Evolutionary conservation across 2,329 filamentous ascomycete species (phyloP), one percentile per base, ranked within the genome.

Genomic region (Endoconidiophora polonica): DNA sequence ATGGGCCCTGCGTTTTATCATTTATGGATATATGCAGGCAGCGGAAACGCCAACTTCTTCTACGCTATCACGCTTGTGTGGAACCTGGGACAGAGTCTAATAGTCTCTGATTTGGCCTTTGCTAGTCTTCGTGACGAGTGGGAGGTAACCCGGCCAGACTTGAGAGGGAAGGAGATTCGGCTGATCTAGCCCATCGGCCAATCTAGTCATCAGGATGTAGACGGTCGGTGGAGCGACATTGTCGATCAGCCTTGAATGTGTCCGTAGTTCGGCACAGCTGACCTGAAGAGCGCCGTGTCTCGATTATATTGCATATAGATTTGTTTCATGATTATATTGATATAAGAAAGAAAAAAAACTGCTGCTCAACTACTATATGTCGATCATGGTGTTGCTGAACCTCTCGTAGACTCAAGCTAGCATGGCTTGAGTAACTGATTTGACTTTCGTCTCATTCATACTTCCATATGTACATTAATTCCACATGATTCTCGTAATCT

Each of bases 51-150:
- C 53, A 98, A 98, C 63, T 98, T 98, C 68, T 98, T 98, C 68
- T 98, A 98, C 62, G 91, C 91, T 56, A 96, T 98, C 59, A 98
- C 91, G 0, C 68, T 98, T n/a, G 91, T 98, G 0, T 98, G 91
- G 91, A 94, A 86, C 61, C 64, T 98, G 22, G 91, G 86, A 0
- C 73, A 94, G 57, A 88, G 87, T 37, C 72, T 98, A 55, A 68
- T 98, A 26, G 76, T 96, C 5, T 86, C 85, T 9, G 91, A 98
- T 62, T 72, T 86, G 48, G 71, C 94, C 2, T 96, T 93, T 66
- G 87, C 91, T 0, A 79, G 88, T 4, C 68, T 98, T 54, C 71
- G 91, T 53, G 91, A 98, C 59, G 91, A 98, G 64, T 87, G 87
- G 81, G 91, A 98, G 63, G 76, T 86, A 4, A 86, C 95, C 60